These are phyloP conservation scores for Xylariaceae sp. DNA, from an alignment of 2,329 filamentous ascomycete genomes.

Conservation along the genomic window DNA sequence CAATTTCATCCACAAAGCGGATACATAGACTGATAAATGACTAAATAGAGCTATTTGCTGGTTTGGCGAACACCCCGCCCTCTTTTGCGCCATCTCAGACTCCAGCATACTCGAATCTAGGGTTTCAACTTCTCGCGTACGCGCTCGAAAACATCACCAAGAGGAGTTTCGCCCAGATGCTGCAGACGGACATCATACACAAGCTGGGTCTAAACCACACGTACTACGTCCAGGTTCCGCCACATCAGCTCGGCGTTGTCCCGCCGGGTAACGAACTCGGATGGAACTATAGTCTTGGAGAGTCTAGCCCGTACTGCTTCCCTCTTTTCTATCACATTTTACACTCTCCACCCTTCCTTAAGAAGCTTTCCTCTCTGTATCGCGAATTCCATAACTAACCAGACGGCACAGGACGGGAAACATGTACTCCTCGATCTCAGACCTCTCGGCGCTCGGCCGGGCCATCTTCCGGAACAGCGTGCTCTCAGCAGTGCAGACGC, in stretches of 20 bases:
- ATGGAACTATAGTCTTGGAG: conserved; percentile 47
- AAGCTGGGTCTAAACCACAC: conserved; percentile 32
- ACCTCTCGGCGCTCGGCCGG: conserved; percentile 50
- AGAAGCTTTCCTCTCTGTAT: neutral
- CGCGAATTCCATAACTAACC: neutral
- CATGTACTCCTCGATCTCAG: conserved; percentile 50
- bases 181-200: conserved; percentile 32
- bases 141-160: conserved; percentile 38
- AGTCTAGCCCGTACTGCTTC: conserved; percentile 47
- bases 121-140: conserved; percentile 38
- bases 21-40: neutral
- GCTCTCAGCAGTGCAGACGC: conserved; percentile 43
- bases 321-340: neutral
- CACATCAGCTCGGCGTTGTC: conserved; percentile 31
- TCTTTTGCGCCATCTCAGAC: conserved; percentile 36
- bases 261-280: conserved; percentile 25
- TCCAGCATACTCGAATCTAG: conserved; percentile 37
- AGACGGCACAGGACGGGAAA: conserved; percentile 45
- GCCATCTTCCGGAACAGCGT: conserved; percentile 49
- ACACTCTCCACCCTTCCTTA: neutral
- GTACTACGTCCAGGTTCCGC: conserved; percentile 32
- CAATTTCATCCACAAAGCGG: neutral
- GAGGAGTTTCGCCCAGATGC: conserved; percentile 32
- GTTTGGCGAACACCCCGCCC: conserved; percentile 33
- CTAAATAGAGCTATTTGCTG: conserved; percentile 32